phyloP scores from a whole-genome alignment of 495 filamentous ascomycete species.

The Podospora pseudoanserina region DNA sequence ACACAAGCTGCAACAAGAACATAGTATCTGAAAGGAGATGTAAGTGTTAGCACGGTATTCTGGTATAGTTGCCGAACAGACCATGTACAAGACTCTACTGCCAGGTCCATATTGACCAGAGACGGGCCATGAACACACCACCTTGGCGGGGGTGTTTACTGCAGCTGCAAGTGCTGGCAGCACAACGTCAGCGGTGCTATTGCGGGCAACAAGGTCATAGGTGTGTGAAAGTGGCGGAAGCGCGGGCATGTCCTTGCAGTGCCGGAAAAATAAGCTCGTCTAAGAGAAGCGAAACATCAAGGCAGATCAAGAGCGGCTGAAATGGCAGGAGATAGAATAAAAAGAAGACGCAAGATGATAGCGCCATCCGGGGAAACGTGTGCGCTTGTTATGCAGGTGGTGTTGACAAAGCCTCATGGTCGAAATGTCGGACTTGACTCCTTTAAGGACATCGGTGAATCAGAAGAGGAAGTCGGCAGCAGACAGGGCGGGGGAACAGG shows the following conservation, averaged over 20 bases:
- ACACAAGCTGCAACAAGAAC: constrained; percentile 56
- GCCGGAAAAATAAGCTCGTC: background rate
- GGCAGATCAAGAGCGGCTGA: background rate
- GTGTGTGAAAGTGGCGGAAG: background rate
- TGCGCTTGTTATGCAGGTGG: background rate
- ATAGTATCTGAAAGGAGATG: constrained; percentile 48
- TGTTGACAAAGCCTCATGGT: background rate
- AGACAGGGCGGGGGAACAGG: background rate
- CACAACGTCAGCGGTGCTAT: background rate
- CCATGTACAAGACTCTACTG: constrained; percentile 50
- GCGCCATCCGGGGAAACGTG: background rate
- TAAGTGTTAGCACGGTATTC: background rate
- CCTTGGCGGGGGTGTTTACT: constrained; percentile 35
- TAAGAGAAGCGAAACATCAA: background rate
- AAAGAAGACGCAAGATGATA: background rate
- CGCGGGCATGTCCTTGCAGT: constrained; percentile 21
- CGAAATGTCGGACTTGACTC: background rate
- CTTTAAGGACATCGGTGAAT: background rate
- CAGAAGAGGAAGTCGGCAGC: background rate
- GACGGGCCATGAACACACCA: constrained; percentile 59
- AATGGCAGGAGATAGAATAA: background rate
- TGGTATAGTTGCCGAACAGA: background rate
- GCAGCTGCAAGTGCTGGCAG: constrained; percentile 10
- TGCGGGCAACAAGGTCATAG: constrained; percentile 8
- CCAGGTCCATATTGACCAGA: constrained; percentile 59